Percentiles rank a stretch among this genome's conserved stretches.
Evolutionary conservation across 179 eudicot species (phyloP).

Genomic region (Beta macrorhiza): DNA sequence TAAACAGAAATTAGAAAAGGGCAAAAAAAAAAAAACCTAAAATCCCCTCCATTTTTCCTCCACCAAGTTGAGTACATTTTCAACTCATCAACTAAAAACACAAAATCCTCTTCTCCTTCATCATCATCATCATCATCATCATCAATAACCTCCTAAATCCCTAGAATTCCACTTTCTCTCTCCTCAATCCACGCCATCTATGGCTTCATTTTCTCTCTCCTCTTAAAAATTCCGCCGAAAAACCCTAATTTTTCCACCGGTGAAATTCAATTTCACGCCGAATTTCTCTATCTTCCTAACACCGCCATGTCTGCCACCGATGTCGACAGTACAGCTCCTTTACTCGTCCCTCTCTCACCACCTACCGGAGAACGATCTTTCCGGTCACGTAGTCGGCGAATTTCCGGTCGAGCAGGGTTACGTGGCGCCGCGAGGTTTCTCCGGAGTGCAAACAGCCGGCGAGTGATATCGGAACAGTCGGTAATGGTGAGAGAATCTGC

Average conservation of each 20-base stretch:
- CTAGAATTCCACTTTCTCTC: background rate
- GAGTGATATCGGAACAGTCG: constrained; percentile 72
- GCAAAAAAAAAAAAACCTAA: background rate
- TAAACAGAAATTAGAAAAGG: background rate
- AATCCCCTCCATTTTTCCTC: background rate
- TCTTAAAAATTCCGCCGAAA: background rate
- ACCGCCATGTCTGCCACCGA: constrained; percentile 33
- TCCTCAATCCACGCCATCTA: constrained; percentile 5
- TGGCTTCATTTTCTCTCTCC: constrained; percentile 16
- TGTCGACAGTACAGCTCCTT: constrained; percentile 45
- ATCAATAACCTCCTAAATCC: background rate
- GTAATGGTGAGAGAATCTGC: constrained; percentile 77
- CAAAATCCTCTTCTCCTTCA: background rate
- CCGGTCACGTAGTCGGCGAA: constrained; percentile 41
- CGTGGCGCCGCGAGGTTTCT: constrained; percentile 79
- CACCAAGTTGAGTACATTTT: background rate
- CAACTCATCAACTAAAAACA: background rate
- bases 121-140: background rate
- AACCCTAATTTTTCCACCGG: background rate
- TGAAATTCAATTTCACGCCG: background rate
- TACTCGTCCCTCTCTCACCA: constrained; percentile 33
- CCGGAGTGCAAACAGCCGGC: constrained; percentile 65
- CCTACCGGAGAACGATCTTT: constrained; percentile 27
- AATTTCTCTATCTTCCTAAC: background rate
- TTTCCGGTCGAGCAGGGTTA: constrained; percentile 54